Conservation (phyloP, 2,329 filamentous ascomycete species). For the Lasiodiplodia theobromae region DNA sequence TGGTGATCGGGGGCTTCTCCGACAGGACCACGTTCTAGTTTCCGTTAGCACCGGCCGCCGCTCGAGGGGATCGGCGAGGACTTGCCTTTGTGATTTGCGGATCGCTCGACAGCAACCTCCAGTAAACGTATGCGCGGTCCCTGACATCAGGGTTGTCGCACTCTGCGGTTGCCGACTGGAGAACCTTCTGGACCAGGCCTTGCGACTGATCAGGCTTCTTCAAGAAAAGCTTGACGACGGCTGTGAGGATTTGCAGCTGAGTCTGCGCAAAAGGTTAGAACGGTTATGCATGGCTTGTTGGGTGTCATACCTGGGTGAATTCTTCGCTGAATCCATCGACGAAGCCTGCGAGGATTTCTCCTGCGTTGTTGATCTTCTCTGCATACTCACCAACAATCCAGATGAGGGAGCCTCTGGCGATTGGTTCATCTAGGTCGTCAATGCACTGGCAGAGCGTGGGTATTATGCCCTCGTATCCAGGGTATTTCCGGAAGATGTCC, state of each 20-base stretch:
- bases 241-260: constrained; percentile 96
- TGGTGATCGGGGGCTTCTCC: constrained; percentile 91
- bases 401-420: constrained; percentile 87
- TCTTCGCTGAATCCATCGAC: constrained; percentile 96
- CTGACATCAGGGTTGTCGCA: constrained; percentile 98
- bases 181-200: constrained; percentile 88
- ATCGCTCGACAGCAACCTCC: constrained; percentile 93
- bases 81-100: constrained; percentile 84
- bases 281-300: background rate
- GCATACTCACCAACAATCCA: constrained; percentile 99
- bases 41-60: background rate
- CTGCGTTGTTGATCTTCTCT: constrained; percentile 99
- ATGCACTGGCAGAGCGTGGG: constrained; percentile 96
- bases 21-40: constrained; percentile 82
- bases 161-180: constrained; percentile 90
- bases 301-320: constrained; percentile 76
- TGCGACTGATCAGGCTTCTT: constrained; percentile 96
- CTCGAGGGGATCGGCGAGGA: background rate
- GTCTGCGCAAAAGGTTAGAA: constrained; percentile 62
- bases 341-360: constrained; percentile 88
- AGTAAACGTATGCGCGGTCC: constrained; percentile 97
- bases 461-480: constrained; percentile 97
- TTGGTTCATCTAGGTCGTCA: constrained; percentile 93
- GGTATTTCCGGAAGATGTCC: constrained; percentile 97
- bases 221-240: constrained; percentile 95